Percentiles rank a stretch among this genome's conserved stretches.
phyloP scores from a whole-genome alignment of 306 rosid genomes.

The Trifolium repens region DNA sequence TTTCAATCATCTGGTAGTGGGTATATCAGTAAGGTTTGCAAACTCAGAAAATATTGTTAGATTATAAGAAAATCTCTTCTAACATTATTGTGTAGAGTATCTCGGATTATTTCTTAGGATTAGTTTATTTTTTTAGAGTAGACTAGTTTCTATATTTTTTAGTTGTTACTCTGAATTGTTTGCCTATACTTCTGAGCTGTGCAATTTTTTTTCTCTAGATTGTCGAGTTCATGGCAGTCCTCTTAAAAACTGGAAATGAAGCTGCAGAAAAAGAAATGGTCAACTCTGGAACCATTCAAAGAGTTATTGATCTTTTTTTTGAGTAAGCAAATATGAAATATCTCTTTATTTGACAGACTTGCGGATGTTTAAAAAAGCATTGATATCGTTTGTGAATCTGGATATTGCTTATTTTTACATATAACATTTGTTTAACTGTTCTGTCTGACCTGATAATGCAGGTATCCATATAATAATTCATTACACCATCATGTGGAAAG shows the following conservation, averaged over 20 bases:
- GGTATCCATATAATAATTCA: conserved; percentile 89
- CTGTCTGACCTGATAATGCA: conserved; percentile 50
- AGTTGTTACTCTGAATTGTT: not conserved
- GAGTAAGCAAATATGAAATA: conserved; percentile 65
- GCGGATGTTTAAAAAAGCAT: conserved; percentile 5
- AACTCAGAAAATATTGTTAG: not conserved
- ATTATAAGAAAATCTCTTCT: not conserved
- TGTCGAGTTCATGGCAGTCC: conserved; percentile 94
- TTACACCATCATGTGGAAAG: conserved; percentile 95
- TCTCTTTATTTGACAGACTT: not conserved
- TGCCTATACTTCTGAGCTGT: conserved; percentile 14
- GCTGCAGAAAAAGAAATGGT: conserved; percentile 87
- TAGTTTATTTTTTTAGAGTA: not conserved
- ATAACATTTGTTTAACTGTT: conserved; percentile 24
- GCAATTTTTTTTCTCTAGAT: conserved; percentile 56
- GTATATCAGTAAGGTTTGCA: conserved; percentile 4
- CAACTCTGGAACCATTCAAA: conserved; percentile 81
- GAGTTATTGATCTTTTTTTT: conserved; percentile 92
- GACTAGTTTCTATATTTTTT: not conserved
- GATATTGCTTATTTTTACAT: conserved; percentile 32
- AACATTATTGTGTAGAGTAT: not conserved
- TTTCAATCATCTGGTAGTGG: conserved; percentile 10
- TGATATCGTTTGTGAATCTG: conserved; percentile 5
- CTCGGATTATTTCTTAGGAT: not conserved
- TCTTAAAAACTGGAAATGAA: conserved; percentile 76